Evolutionary conservation across 306 rosid species (phyloP), one percentile per base, ranked within the genome.

Genomic region (Prinsepia uniflora): DNA sequence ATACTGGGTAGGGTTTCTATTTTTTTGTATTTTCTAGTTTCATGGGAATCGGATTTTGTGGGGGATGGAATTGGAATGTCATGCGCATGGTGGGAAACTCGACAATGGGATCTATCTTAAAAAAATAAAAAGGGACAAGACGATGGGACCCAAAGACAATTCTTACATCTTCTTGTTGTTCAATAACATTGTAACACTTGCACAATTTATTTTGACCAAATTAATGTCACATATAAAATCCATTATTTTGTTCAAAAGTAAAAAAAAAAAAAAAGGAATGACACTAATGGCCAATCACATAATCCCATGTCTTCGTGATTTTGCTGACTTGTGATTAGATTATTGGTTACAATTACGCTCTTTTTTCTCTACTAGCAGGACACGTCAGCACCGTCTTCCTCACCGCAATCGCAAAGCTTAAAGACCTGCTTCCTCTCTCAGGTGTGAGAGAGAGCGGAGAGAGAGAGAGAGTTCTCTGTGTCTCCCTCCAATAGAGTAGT

Each of bases 1-100:
- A 24, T 2, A 24, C 30, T 24, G 30, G 30, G 30, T n/a, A n/a
- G n/a, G n/a, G n/a, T n/a, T n/a, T n/a, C n/a, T n/a, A n/a, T n/a
- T 63, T 66, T 71, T 48, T 62, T 55, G 36, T 47, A 39, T 61
- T 62, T 19, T 50, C 8, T 34, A 20, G 30, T 8, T 36, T 74
- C 30, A 66, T 44, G 75, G 76, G 84, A 84, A 75, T 84, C 88
- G 82, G 84, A 75, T 48, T 75, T 75, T 72, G 74, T 71, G 81
- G 84, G 80, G n/a, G 41, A 46, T 12, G 57, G 40, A 10, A 17
- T 24, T 22, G 57, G 40, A 66, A 75, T 79, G 84, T 71, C 84
- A 53, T 78, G 57, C 76, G 79, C 68, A 15, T 79, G 74, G 72
- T 75, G 68, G 85, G 79, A 48, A 71, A 60, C 65, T 8, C n/a